Evolutionary conservation across 495 filamentous ascomycete species (phyloP), one percentile per base, ranked within the genome.

Genomic region (Penicillium lividum): DNA sequence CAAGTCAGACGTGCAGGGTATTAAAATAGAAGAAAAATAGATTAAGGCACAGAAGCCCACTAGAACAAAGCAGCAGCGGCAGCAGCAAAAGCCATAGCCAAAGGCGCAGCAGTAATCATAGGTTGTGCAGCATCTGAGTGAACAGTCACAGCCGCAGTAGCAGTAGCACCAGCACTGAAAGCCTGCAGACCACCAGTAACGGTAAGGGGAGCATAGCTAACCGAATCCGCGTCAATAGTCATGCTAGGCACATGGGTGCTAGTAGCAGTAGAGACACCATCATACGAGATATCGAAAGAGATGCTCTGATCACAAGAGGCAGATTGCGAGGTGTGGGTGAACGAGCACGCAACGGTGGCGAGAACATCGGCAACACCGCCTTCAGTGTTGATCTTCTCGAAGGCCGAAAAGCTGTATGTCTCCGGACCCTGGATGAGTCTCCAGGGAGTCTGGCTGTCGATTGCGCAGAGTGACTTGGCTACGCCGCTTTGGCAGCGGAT

Each of bases 371-470:
- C 51, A 5, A 11, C 18, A 9, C n/a, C 36, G 10, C 51, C 51
- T 0, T 27, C 27, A 22, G 51, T 53, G 8, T 3, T 44, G 10
- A 42, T 30, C 11, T 30, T 15, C 9, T 27, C 51, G 13, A 13
- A 16, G 10, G 28, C 15, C 3, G 51, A 30, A 25, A 53, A 15
- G 28, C 36, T 43, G 11, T 42, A 42, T 25, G 51, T 53, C 51
- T 15, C 38, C 10, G 51, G 51, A 8, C 51, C 51, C 36, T 53
- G 51, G 16, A 53, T 30, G 9, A 53, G 9, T 8, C 16, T 53
- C 9, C 22, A 42, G 22, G 51, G 51, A 25, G 34, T 40, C 27
- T 43, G n/a, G 34, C 34, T 42, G 22, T 28, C 25, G 8, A 53
- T 53, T 6, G 22, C 36, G 25, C 51, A 53, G 9, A 16, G 13